These are phyloP conservation scores for Linum trigynum DNA, from an alignment of 345 rosid species.

Conservation along the genomic window DNA sequence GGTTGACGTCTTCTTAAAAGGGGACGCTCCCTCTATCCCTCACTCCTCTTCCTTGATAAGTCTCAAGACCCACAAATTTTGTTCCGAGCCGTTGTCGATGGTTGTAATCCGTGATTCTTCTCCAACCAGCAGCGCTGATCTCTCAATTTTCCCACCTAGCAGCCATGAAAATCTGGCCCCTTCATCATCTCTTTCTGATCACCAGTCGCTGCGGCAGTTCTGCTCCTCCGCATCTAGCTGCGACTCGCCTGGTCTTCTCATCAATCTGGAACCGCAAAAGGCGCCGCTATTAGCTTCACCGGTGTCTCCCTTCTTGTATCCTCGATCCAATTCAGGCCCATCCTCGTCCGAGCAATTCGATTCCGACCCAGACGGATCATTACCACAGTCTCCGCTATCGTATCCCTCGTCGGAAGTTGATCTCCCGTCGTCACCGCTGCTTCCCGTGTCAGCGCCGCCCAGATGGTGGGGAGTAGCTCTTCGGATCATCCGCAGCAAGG, in stretches of 20 bases:
- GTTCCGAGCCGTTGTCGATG: slow-evolving; percentile 22
- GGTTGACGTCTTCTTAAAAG: background rate
- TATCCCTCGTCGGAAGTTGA: background rate
- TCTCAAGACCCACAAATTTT: background rate
- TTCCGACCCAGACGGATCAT: background rate
- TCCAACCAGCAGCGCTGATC: slow-evolving; percentile 7
- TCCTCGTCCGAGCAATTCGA: background rate
- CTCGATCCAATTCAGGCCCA: slow-evolving; percentile 4
- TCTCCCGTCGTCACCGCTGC: background rate
- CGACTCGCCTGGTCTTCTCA: background rate
- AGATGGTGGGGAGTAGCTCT: slow-evolving; percentile 28
- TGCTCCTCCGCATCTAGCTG: too few species aligned
- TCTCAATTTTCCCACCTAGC: slow-evolving; percentile 37
- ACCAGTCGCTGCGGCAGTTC: background rate
- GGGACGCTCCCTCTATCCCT: background rate
- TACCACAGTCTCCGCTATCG: background rate
- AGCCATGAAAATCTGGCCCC: slow-evolving; percentile 44
- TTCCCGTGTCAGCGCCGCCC: background rate
- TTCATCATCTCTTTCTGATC: background rate
- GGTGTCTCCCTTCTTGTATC: background rate
- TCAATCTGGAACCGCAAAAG: slow-evolving; percentile 2
- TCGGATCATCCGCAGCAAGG: slow-evolving; percentile 23
- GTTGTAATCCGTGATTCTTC: slow-evolving; percentile 35
- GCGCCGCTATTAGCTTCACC: slow-evolving; percentile 2
- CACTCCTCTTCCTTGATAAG: background rate